Evolutionary conservation across 805 yeast species (phyloP), one percentile per base, ranked within the genome.

Genomic region (Starmera caribaea): DNA sequence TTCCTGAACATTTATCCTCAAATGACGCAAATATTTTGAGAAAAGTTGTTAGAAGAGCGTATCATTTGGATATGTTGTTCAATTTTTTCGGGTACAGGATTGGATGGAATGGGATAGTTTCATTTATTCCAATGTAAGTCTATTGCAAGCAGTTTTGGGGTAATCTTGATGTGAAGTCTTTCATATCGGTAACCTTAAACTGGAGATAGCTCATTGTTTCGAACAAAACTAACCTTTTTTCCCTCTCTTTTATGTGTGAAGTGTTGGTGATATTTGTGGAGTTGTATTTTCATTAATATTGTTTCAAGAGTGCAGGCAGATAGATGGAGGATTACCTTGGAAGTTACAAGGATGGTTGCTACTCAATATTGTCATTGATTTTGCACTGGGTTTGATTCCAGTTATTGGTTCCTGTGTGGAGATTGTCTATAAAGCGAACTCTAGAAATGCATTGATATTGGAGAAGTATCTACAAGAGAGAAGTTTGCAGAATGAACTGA

Each of bases 361-460:
- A 30, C 57, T 71, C 36, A 86, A 86, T 51, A 70, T 83, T 10
- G 43, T 66, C n/a, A 53, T 85, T 32, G 95, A 86, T 57, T 81
- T 83, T 44, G 59, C 68, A 4, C 57, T 86, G 26, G 86, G 90
- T 3, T 62, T 86, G 44, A 74, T 83, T 24, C 95, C 95, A 3
- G 52, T 86, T 34, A 73, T 84, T n/a, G 95, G 95, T 16, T 81
- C 74, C 45, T 53, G 83, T 15, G 67, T 80, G 32, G 79, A 74
- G 45, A 74, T 85, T 28, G 74, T 82, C 4, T 86, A 80, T 63
- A 81, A 83, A 62, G 75, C 88, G 26, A 83, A 82, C 53, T 79
- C 83, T 40, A 66, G 95, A 45, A 86, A 86, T 58, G 79, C 76
- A 34, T 61, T 79, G 40, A 49, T 81, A 16, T 57, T 83, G 42